Evolutionary conservation across 305 asterid genomes (phyloP), one percentile per base, ranked within the genome.

Genomic region (Plantago coronopus): DNA sequence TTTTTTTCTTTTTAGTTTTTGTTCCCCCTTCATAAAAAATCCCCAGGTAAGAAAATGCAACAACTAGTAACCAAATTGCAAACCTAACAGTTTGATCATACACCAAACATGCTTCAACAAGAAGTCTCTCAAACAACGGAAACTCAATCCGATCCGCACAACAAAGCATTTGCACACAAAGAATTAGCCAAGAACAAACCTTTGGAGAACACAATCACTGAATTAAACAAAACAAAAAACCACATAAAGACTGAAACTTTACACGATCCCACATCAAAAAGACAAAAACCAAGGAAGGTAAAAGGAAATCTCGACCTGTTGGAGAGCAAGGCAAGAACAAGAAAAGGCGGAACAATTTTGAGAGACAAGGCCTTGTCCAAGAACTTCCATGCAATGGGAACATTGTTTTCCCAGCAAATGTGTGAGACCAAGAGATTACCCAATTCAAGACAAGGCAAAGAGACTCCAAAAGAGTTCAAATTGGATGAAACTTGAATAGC

Each of bases 331-430:
- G 84, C 89, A 75, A 93, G 87, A 78, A 85, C 84, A 74, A 87
- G 82, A 19, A 80, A 68, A 51, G 99, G 81, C 25, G 95, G 95
- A 66, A 93, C 89, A 74, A 87, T 81, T 71, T 82, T 93, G 76
- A 82, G 81, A 62, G 68, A 67, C 76, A 89, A 37, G 2, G 97
- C 99, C 68, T 85, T 89, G 19, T 87, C 99, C 66, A 93, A 67
- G 71, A 87, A 85, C 74, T 93, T 93, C 99, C 99, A 93, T 66
- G 89, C 78, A 65, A 76, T 68, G 62, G 99, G 88, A 57, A 81
- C 87, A 79, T 89, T 93, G 74, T 93, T 93, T 17, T 85, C 94
- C 99, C 97, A 93, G 44, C 88, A 89, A 78, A 93, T 85, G 82
- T 87, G 81, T 53, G 96, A 84, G 18, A 89, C 95, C 65, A 93